Conservation (phyloP, 2,329 filamentous ascomycete genomes). For the Raffaelea arxii region DNA sequence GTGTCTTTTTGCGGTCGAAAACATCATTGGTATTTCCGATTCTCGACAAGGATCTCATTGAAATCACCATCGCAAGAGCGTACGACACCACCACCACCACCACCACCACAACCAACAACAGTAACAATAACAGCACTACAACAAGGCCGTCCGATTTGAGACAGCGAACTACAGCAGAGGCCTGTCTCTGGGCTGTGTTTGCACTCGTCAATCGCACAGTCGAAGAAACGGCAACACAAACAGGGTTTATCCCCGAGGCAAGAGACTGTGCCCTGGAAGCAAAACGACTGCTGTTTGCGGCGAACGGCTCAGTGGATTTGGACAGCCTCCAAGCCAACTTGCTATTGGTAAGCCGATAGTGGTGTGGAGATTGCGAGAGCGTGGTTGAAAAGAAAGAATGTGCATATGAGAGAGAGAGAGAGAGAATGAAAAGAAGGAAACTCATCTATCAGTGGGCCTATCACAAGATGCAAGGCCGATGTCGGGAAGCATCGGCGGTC, state of each 20-base stretch:
- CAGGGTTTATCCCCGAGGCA: neutral
- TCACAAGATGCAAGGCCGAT: slow-evolving; percentile 1
- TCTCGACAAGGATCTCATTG: neutral
- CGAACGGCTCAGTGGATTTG: neutral
- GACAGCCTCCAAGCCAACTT: neutral
- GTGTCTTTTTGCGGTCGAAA: neutral
- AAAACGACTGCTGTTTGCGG: neutral
- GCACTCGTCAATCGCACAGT: neutral
- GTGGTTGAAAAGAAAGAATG: too few species aligned
- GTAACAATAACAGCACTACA: too few species aligned
- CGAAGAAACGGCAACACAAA: neutral
- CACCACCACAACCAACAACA: too few species aligned
- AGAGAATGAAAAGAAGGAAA: too few species aligned
- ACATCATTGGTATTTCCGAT: neutral
- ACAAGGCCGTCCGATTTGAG: neutral
- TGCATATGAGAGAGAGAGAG: too few species aligned
- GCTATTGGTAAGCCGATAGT: neutral
- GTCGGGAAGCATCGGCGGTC: neutral
- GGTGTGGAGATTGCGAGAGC: too few species aligned
- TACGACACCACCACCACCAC: too few species aligned
- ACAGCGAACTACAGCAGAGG: neutral
- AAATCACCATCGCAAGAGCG: neutral
- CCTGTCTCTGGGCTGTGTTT: neutral
- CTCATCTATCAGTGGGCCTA: neutral
- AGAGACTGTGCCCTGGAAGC: neutral